A percentile compares a stretch with the other conserved stretches of the same genome.
phyloP scores from a whole-genome alignment of 2,329 filamentous ascomycete species.

The Colletotrichum euphorbiae region DNA sequence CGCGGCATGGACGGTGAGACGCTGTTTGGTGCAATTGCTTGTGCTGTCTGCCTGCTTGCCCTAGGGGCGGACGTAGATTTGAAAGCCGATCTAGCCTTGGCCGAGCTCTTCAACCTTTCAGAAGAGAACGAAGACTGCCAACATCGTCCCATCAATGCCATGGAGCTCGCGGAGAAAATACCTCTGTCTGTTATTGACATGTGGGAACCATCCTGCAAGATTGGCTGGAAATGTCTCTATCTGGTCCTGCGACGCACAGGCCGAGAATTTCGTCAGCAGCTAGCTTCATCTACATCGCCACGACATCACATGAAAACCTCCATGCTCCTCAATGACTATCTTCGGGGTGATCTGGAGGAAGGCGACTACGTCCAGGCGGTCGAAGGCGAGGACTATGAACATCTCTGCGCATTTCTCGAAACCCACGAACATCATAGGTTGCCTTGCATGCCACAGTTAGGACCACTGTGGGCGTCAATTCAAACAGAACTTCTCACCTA shows the following conservation, averaged over 20 bases:
- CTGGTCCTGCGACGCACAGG: slow-evolving; percentile 43
- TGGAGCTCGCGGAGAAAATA: background rate
- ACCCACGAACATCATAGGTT: no score
- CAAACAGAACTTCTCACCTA: slow-evolving; percentile 53
- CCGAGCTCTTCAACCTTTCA: background rate
- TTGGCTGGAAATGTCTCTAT: slow-evolving; percentile 10
- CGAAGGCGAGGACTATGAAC: no score
- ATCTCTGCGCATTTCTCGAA: no score
- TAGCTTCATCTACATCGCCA: no score
- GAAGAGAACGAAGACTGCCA: background rate
- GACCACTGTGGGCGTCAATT: slow-evolving; percentile 47
- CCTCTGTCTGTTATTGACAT: background rate
- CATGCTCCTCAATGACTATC: no score
- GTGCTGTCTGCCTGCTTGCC: slow-evolving; percentile 48
- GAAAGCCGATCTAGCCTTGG: background rate
- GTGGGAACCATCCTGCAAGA: background rate
- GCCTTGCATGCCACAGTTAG: no score
- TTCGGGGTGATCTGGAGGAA: no score
- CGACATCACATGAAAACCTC: no score
- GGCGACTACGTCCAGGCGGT: no score
- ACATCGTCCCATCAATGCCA: background rate
- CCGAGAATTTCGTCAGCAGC: no score
- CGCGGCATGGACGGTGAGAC: slow-evolving; percentile 50
- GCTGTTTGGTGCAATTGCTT: slow-evolving; percentile 53
- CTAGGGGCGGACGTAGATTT: slow-evolving; percentile 43